Conservation (phyloP, 129 eudicot species). For the Daucus carota region DH1_v3.0 NC_030386.2:7678501-7679000, state of each 20-base stretch:
- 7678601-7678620: not conserved
- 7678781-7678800: not conserved
- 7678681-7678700: not conserved
- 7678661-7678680: not conserved
- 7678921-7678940: not conserved
- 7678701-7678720: not conserved
- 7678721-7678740: not conserved
- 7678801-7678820: not conserved
- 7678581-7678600: not conserved
- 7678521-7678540: too few relatives aligned
- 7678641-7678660: not conserved
- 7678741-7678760: not conserved
- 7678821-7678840: not conserved
- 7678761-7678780: not conserved
- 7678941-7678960: not conserved
- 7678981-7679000: not conserved
- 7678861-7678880: not conserved
- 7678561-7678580: not conserved
- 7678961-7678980: too few relatives aligned
- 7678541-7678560: not conserved
- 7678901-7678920: too few relatives aligned
- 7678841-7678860: not conserved
- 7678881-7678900: not conserved
- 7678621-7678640: not conserved
- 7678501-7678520: too few relatives aligned